These are phyloP conservation scores for Colletotrichum costaricense DNA, from an alignment of 2,329 filamentous ascomycete genomes.

Conservation along the genomic window DNA sequence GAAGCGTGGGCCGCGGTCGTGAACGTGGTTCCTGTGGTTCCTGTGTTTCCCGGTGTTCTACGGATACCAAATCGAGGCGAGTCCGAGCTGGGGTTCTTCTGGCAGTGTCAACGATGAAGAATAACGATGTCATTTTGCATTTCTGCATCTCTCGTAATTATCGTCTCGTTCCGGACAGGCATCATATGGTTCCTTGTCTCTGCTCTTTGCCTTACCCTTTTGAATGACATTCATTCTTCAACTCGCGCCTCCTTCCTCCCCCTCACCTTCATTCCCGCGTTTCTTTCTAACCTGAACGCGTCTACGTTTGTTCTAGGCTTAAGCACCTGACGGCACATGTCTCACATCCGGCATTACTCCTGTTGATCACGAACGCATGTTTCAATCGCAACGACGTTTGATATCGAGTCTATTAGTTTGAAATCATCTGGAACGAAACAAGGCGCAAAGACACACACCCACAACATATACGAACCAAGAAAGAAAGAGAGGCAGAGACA, in stretches of 20 bases:
- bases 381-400: slow-evolving; percentile 23
- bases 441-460: background rate
- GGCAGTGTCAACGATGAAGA: background rate
- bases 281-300: slow-evolving; percentile 1
- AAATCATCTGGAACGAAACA: slow-evolving; percentile 5
- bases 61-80: background rate
- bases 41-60: background rate
- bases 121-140: slow-evolving; percentile 16
- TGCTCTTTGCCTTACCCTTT: background rate
- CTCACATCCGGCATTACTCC: background rate
- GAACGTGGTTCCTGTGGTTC: background rate
- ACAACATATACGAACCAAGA: background rate
- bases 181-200: background rate
- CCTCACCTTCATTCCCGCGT: background rate
- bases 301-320: background rate
- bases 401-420: slow-evolving; percentile 10
- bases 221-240: slow-evolving; percentile 18
- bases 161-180: background rate
- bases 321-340: background rate
- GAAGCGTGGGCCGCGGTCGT: background rate
- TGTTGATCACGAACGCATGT: slow-evolving; percentile 12
- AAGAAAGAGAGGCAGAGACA: background rate
- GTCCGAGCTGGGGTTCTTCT: background rate
- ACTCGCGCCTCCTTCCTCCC: background rate
- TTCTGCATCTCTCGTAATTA: background rate